These are phyloP conservation scores for Trichosporon inkin DNA, from an alignment of 1,284 basidiomycete species.

Conservation along the genomic window DNA sequence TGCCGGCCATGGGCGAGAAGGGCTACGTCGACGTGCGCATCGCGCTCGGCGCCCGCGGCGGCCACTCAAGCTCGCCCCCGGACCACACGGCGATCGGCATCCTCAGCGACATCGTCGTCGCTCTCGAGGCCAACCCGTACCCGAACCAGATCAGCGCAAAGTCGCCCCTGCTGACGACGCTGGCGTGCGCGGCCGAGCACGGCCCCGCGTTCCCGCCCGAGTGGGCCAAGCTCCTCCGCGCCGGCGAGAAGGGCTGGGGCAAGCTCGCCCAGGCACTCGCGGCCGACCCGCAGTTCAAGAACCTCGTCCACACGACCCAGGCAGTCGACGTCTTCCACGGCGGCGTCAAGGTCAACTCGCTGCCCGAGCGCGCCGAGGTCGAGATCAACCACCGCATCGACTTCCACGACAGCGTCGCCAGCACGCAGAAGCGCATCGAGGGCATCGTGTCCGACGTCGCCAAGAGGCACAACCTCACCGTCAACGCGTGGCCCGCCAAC, in stretches of 20 bases:
- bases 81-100: conserved; percentile 53
- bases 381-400: conserved; percentile 49
- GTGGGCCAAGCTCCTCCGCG: conserved; percentile 37
- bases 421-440: conserved; percentile 38
- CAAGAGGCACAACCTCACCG: conserved; percentile 31
- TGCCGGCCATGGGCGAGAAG: conserved; percentile 45
- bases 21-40: conserved; percentile 47
- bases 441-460: conserved; percentile 32
- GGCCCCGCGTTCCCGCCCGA: conserved; percentile 40
- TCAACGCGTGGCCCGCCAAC: conserved; percentile 16
- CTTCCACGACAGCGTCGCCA: conserved; percentile 39
- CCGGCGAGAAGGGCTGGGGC: conserved; percentile 41
- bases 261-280: conserved; percentile 30
- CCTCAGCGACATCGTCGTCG: conserved; percentile 46
- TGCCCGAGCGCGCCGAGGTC: conserved; percentile 39
- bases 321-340: conserved; percentile 46
- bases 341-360: conserved; percentile 41
- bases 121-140: conserved; percentile 50
- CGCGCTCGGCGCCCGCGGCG: conserved; percentile 45
- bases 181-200: conserved; percentile 51
- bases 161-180: conserved; percentile 49
- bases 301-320: conserved; percentile 34
- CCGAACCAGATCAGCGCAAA: conserved; percentile 39
- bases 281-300: background rate
- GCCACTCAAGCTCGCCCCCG: conserved; percentile 52